A percentile compares a stretch with the other conserved stretches of the same genome.
Evolutionary conservation across 2,329 filamentous ascomycete species (phyloP).

Genomic region (Fusarium sp.): DNA sequence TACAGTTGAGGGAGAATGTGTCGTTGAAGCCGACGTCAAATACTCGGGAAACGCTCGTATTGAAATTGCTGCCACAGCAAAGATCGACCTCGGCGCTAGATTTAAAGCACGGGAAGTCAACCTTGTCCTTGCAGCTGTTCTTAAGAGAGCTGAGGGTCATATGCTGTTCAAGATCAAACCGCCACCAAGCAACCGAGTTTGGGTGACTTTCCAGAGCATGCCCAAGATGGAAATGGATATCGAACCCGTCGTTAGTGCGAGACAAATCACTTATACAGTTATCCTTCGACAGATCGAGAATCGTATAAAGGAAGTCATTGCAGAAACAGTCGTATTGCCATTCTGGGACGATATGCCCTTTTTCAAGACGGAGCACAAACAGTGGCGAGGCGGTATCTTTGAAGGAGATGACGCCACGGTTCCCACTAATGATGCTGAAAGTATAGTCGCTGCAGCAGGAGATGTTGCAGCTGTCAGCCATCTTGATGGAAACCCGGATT

Average conservation of each 20-base stretch:
- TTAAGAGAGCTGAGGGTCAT: conserved; percentile 88
- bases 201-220: conserved; percentile 93
- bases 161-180: conserved; percentile 88
- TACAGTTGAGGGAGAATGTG: conserved; percentile 89
- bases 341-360: conserved; percentile 98
- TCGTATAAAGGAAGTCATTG: conserved; percentile 90
- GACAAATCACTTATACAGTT: conserved; percentile 93
- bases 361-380: conserved; percentile 78
- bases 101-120: conserved; percentile 93
- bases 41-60: conserved; percentile 91
- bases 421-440: conserved; percentile 30
- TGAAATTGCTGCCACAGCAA: conserved; percentile 90
- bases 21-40: conserved; percentile 84
- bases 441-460: conserved; percentile 49
- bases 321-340: conserved; percentile 87
- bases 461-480: conserved; percentile 58
- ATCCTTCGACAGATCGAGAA: conserved; percentile 95
- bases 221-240: conserved; percentile 94
- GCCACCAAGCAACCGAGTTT: conserved; percentile 93
- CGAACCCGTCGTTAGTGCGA: conserved; percentile 92
- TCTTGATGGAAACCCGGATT: conserved; percentile 52
- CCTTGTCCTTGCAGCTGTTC: conserved; percentile 82
- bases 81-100: conserved; percentile 85
- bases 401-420: conserved; percentile 61
- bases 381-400: conserved; percentile 86